Conservation (phyloP, 2,329 filamentous ascomycete species). For the Fusarium algeriense region DNA sequence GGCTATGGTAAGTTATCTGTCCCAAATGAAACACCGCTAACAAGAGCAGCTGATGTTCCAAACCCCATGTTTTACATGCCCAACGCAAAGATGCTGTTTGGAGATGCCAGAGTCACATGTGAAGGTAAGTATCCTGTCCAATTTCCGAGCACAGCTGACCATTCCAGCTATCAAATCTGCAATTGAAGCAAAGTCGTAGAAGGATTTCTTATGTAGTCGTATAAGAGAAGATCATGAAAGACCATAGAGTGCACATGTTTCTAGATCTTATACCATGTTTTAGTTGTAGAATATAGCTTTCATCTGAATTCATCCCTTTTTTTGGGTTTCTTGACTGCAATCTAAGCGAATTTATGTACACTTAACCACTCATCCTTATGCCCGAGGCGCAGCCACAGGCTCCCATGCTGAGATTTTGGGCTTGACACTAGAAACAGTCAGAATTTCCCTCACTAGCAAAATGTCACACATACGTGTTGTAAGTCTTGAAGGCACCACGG, state of each 20-base stretch:
- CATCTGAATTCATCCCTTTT: slow-evolving; percentile 34
- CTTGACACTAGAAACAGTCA: slow-evolving; percentile 58
- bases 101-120: slow-evolving; percentile 86
- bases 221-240: slow-evolving; percentile 25
- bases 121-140: slow-evolving; percentile 70
- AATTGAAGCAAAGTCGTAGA: slow-evolving; percentile 51
- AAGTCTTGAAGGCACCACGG: slow-evolving; percentile 88
- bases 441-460: background rate
- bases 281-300: slow-evolving; percentile 16
- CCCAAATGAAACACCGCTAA: slow-evolving; percentile 23
- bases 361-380: slow-evolving; percentile 42
- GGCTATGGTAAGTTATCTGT: slow-evolving; percentile 75
- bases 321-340: slow-evolving; percentile 26
- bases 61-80: slow-evolving; percentile 97
- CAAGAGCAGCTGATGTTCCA: slow-evolving; percentile 78
- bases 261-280: slow-evolving; percentile 39
- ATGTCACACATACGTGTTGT: slow-evolving; percentile 84
- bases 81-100: slow-evolving; percentile 90
- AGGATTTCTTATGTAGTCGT: slow-evolving; percentile 31
- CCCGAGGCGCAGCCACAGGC: slow-evolving; percentile 56
- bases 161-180: slow-evolving; percentile 56
- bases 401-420: slow-evolving; percentile 67
- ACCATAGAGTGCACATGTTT: slow-evolving; percentile 40
- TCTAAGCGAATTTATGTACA: slow-evolving; percentile 49
- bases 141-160: slow-evolving; percentile 39